Conservation (phyloP, 2,329 filamentous ascomycete species). For the Paraphoma chrysanthemicola region DNA sequence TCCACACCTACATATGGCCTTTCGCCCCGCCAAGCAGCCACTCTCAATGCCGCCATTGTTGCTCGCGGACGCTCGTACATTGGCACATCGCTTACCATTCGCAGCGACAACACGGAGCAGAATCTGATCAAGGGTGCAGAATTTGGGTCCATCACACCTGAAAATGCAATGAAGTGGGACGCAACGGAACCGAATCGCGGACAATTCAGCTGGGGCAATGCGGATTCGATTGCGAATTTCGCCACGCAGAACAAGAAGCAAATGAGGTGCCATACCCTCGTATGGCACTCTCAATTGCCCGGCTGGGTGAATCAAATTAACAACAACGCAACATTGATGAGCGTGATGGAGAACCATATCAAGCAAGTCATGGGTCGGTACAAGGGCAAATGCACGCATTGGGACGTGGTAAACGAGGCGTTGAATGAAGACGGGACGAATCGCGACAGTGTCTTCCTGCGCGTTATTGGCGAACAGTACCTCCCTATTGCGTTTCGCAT, state of each 20-base stretch:
- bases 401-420: slow-evolving; percentile 52
- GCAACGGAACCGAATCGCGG: slow-evolving; percentile 45
- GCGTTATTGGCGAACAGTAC: slow-evolving; percentile 63
- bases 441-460: slow-evolving; percentile 62
- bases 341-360: slow-evolving; percentile 50
- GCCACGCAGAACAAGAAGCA: slow-evolving; percentile 45
- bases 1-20: slow-evolving; percentile 19
- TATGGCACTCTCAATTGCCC: slow-evolving; percentile 50
- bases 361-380: slow-evolving; percentile 44
- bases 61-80: slow-evolving; percentile 42
- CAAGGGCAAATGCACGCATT: slow-evolving; percentile 46
- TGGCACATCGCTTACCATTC: slow-evolving; percentile 45
- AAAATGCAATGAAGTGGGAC: slow-evolving; percentile 52
- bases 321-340: slow-evolving; percentile 46
- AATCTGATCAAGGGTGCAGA: slow-evolving; percentile 31
- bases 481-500: slow-evolving; percentile 64
- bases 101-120: slow-evolving; percentile 37
- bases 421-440: slow-evolving; percentile 65
- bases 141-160: slow-evolving; percentile 46
- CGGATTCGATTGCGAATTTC: slow-evolving; percentile 45
- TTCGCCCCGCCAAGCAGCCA: slow-evolving; percentile 25
- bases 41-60: slow-evolving; percentile 28
- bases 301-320: slow-evolving; percentile 44
- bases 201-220: slow-evolving; percentile 43
- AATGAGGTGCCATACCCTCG: slow-evolving; percentile 49